Evolutionary conservation across 2,329 filamentous ascomycete genomes (phyloP), one percentile per base, ranked within the genome.

Genomic region (Mycosphaerella sp.): DNA sequence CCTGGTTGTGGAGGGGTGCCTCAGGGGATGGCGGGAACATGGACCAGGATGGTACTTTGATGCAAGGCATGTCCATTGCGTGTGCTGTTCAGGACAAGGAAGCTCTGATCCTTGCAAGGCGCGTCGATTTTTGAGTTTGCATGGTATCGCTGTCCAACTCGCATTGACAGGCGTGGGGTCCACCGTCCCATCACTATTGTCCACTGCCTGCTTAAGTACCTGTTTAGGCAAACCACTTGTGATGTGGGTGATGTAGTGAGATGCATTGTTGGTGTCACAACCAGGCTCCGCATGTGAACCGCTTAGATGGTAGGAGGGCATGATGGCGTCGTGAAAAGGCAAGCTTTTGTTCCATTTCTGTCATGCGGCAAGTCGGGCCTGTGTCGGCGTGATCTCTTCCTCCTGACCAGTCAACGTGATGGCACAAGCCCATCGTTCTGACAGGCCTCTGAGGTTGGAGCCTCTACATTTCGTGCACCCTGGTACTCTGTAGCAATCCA

Each of bases 81-180:
- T 49, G 45, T 37, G 40, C 25, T 21, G 45, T 41, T 25, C 37
- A 49, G 45, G 45, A 32, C 28, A 27, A 36, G 45, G 45, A 17
- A 21, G 10, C 9, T 21, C 16, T 28, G 27, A 35, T 41, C 45
- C 36, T 49, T 25, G 45, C 30, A 25, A 41, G 45, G 45, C 36
- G 32, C 41, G 45, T 41, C 45, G 39, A 37, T 35, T 42, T 49
- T 49, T 35, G 39, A 49, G 27, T 49, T 49, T 41, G 17, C 45
- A 36, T 17, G 45, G 45, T n/a, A 36, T 30, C n/a, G n/a, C 37
- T 17, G 27, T 25, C 27, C 17, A 27, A 18, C 12, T 46, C 14
- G n/a, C 32, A 7, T 49, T 35, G 27, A 41, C 36, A 21, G 28
- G 39, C 30, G 30, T 14, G 28, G 45, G 37, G 28, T n/a, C n/a